phyloP scores from a whole-genome alignment of 2,329 filamentous ascomycete species.

The Arthroderma sp. region DNA sequence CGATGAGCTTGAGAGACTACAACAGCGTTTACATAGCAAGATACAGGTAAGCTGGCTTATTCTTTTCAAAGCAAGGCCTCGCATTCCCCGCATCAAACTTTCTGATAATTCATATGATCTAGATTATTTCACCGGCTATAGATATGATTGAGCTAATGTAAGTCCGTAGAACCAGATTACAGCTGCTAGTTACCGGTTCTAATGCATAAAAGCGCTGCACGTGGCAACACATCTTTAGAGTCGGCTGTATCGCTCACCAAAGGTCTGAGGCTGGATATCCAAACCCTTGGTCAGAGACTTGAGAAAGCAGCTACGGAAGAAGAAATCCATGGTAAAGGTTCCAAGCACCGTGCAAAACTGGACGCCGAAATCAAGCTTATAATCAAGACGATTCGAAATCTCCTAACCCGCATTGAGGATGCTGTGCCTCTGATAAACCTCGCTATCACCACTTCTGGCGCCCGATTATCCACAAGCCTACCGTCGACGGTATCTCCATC shows the following conservation, averaged over 20 bases:
- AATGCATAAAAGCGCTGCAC: constrained; percentile 40
- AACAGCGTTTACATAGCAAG: constrained; percentile 66
- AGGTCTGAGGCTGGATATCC: constrained; percentile 69
- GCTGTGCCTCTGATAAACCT: constrained; percentile 84
- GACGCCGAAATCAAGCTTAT: constrained; percentile 56
- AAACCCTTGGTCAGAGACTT: constrained; percentile 61
- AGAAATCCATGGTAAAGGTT: constrained; percentile 22
- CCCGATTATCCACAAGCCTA: constrained; percentile 66
- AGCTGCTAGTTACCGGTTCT: neutral
- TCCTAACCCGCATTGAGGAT: constrained; percentile 73
- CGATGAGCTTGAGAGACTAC: constrained; percentile 58
- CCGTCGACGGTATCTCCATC: constrained; percentile 80
- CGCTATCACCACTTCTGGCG: constrained; percentile 86
- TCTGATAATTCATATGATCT: neutral
- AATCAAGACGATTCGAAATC: constrained; percentile 57
- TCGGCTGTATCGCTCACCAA: constrained; percentile 75
- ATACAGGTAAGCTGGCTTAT: constrained; percentile 50
- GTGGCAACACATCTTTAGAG: constrained; percentile 69
- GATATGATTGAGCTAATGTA: constrained; percentile 86
- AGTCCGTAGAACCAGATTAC: constrained; percentile 13
- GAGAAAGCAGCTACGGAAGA: constrained; percentile 54
- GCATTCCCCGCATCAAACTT: neutral
- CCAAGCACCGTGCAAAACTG: constrained; percentile 41
- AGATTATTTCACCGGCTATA: constrained; percentile 81
- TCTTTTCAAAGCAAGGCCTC: neutral